Percentiles rank a stretch among this genome's conserved stretches.
phyloP scores from a whole-genome alignment of 352 stramenopile species.

The Pseudoperonospora humuli region DNA sequence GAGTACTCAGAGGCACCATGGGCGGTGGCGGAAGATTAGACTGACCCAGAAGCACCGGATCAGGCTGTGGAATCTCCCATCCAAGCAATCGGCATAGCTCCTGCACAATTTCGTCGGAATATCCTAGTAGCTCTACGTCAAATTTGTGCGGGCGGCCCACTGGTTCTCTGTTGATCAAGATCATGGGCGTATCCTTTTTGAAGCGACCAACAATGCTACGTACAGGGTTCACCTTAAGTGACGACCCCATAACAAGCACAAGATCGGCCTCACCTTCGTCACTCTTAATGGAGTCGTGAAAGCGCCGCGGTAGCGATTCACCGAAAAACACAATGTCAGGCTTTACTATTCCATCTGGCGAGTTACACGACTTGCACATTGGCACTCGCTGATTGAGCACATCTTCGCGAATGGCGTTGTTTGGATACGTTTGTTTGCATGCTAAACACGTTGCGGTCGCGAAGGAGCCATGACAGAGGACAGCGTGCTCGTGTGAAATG shows the following conservation, averaged over 20 bases:
- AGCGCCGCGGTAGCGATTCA: slow-evolving; percentile 87
- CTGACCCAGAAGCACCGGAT: slow-evolving; percentile 56
- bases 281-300: slow-evolving; percentile 81
- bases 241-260: slow-evolving; percentile 99
- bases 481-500: slow-evolving; percentile 82
- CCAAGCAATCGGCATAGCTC: slow-evolving; percentile 66
- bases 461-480: slow-evolving; percentile 95
- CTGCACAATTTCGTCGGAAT: slow-evolving; percentile 80
- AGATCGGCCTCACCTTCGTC: slow-evolving; percentile 88
- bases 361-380: slow-evolving; percentile 65
- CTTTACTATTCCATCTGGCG: slow-evolving; percentile 91
- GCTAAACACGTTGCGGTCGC: slow-evolving; percentile 87
- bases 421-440: slow-evolving; percentile 77
- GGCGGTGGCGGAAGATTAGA: slow-evolving; percentile 39
- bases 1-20: slow-evolving; percentile 10
- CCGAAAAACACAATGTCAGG: slow-evolving; percentile 98
- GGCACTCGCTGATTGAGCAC: slow-evolving; percentile 71
- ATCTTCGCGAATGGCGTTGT: slow-evolving; percentile 81
- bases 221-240: slow-evolving; percentile 95
- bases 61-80: slow-evolving; percentile 70
- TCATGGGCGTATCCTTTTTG: slow-evolving; percentile 73
- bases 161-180: slow-evolving; percentile 78
- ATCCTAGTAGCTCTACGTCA: slow-evolving; percentile 76
- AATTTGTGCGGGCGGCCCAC: slow-evolving; percentile 78
- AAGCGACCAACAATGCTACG: slow-evolving; percentile 83